Conservation (phyloP, 2,329 filamentous ascomycete genomes). For the Fusarium napiforme region DNA sequence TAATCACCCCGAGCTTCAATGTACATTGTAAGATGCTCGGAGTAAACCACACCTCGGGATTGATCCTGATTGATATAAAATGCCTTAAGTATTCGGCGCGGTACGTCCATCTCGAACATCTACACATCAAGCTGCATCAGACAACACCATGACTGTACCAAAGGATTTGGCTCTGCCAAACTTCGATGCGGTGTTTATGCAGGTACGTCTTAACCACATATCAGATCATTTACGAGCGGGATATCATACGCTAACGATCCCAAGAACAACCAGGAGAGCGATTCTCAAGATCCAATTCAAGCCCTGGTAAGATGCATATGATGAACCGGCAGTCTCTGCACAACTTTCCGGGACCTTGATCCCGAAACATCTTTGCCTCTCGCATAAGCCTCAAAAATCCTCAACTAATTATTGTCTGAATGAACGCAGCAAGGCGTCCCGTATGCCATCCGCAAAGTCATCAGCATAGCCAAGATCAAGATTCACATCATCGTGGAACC, state of each 20-base stretch:
- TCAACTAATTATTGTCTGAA: too few relatives aligned
- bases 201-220: background rate
- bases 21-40: background rate
- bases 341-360: too few relatives aligned
- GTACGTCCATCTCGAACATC: rapidly evolving
- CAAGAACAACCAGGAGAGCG: background rate
- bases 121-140: rapidly evolving
- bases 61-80: background rate
- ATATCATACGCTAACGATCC: too few relatives aligned
- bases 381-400: too few relatives aligned
- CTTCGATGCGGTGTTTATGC: background rate
- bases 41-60: background rate
- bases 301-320: background rate
- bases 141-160: background rate
- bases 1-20: background rate
- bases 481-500: background rate
- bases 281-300: background rate
- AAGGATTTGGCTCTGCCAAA: background rate
- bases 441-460: background rate
- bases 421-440: background rate
- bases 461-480: background rate
- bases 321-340: too few relatives aligned
- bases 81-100: too few relatives aligned
- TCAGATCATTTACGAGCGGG: too few relatives aligned
- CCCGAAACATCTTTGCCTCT: too few relatives aligned